phyloP scores from a whole-genome alignment of 305 asterid species.

The Petunia hybrid region DNA sequence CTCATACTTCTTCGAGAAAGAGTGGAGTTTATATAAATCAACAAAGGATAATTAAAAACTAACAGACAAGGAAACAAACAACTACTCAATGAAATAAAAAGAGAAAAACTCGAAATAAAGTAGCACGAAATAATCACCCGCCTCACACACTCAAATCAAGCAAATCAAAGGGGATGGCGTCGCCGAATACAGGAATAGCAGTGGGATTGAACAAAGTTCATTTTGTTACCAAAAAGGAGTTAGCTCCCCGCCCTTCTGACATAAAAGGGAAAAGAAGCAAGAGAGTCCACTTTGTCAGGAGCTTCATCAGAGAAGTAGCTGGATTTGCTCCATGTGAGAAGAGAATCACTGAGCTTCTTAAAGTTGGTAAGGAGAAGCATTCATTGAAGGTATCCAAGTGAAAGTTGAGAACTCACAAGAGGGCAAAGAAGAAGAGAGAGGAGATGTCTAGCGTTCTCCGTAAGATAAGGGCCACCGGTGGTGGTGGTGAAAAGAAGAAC shows the following conservation, averaged over 20 bases:
- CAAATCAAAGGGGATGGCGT: conserved; percentile 56
- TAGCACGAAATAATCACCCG: neutral
- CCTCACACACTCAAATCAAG: conserved; percentile 39
- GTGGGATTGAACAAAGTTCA: conserved; percentile 69
- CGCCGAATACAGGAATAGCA: conserved; percentile 58
- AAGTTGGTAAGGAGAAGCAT: conserved; percentile 75
- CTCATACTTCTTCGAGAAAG: too few relatives aligned
- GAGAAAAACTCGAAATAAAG: too few relatives aligned
- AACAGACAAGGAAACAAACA: too few relatives aligned
- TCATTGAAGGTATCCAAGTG: conserved; percentile 72
- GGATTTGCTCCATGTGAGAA: conserved; percentile 78
- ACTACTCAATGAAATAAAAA: too few relatives aligned
- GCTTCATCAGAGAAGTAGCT: conserved; percentile 51
- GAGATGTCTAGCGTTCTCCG: conserved; percentile 71
- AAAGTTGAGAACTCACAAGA: conserved; percentile 41
- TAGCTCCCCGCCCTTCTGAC: conserved; percentile 50
- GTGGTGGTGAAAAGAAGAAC: conserved; percentile 86
- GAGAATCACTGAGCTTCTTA: conserved; percentile 74
- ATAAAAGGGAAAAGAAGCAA: conserved; percentile 74
- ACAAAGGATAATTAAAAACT: neutral
- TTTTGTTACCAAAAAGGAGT: conserved; percentile 46
- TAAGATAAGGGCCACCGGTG: conserved; percentile 81
- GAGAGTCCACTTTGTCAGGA: too few relatives aligned
- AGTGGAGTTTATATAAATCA: too few relatives aligned
- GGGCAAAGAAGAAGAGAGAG: conserved; percentile 70